Conservation (phyloP, 2,329 filamentous ascomycete species). For the Botrytis fragariae region DNA sequence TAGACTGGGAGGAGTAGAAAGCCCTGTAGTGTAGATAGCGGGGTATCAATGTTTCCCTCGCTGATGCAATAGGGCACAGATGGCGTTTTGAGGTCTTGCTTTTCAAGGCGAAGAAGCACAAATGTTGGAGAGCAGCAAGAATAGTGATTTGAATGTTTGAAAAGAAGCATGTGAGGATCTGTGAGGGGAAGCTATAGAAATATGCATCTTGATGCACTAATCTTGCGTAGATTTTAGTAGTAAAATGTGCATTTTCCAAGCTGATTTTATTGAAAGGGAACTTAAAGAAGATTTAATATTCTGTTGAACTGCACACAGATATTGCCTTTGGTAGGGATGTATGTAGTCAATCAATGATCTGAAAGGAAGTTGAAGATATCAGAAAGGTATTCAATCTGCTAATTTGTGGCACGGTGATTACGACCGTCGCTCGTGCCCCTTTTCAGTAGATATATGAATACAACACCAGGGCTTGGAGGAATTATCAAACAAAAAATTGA, state of each 20-base stretch:
- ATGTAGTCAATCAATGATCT: not conserved
- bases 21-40: not conserved
- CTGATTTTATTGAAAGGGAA: not conserved
- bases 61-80: not conserved
- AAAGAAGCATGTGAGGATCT: constrained; percentile 25
- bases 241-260: not conserved
- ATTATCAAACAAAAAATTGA: not conserved
- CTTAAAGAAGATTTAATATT: not conserved
- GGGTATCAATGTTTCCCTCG: not conserved
- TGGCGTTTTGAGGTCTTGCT: not conserved
- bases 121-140: not conserved
- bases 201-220: not conserved
- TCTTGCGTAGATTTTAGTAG: not conserved
- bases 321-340: too few relatives aligned
- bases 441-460: not conserved
- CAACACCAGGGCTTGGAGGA: not conserved
- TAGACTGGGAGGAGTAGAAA: not conserved
- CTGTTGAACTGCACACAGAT: not conserved
- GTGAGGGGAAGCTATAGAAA: constrained; percentile 7
- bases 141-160: constrained; percentile 28
- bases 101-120: constrained; percentile 14
- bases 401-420: not conserved
- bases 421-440: not conserved
- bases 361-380: not conserved
- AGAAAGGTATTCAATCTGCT: not conserved